Conservation (phyloP, 2,329 filamentous ascomycete genomes). For the Clarireedia monteithiana region DNA sequence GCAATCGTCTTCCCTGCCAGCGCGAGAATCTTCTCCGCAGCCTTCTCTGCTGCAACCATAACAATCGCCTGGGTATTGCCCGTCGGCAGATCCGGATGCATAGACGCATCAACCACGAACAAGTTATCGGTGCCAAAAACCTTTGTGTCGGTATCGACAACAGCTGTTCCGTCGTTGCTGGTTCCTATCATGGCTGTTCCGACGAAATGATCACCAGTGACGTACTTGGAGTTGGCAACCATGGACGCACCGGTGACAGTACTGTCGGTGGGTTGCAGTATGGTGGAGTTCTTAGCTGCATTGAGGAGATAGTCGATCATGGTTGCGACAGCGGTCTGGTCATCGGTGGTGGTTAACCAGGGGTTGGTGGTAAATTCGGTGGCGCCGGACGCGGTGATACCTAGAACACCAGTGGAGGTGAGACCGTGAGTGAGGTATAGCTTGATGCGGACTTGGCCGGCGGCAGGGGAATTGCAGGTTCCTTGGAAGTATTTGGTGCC, state of each 20-base stretch:
- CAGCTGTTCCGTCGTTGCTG: constrained; percentile 47
- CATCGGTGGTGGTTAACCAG: constrained; percentile 50
- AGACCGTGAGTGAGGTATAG: constrained; percentile 44
- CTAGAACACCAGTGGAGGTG: constrained; percentile 38
- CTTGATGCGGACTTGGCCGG: constrained; percentile 38
- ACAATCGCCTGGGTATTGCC: constrained; percentile 60
- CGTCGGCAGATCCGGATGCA: constrained; percentile 60
- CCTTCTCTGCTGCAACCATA: constrained; percentile 58
- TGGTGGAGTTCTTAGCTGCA: constrained; percentile 46
- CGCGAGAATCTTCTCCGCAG: constrained; percentile 43
- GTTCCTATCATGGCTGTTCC: constrained; percentile 34
- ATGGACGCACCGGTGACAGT: neutral
- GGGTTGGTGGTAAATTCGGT: constrained; percentile 36
- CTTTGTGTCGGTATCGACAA: constrained; percentile 54
- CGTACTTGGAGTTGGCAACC: neutral
- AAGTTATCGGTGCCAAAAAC: constrained; percentile 61
- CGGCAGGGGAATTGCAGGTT: constrained; percentile 1
- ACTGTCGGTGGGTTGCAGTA: constrained; percentile 28
- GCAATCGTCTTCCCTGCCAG: constrained; percentile 19
- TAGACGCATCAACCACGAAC: constrained; percentile 58
- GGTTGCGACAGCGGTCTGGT: constrained; percentile 44
- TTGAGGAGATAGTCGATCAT: constrained; percentile 44
- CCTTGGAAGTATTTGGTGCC: constrained; percentile 7
- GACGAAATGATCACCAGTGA: constrained; percentile 8
- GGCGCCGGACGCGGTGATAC: constrained; percentile 33